Conservation (phyloP, 768 basidiomycete genomes). For the Psilocybe tampanensis region DNA sequence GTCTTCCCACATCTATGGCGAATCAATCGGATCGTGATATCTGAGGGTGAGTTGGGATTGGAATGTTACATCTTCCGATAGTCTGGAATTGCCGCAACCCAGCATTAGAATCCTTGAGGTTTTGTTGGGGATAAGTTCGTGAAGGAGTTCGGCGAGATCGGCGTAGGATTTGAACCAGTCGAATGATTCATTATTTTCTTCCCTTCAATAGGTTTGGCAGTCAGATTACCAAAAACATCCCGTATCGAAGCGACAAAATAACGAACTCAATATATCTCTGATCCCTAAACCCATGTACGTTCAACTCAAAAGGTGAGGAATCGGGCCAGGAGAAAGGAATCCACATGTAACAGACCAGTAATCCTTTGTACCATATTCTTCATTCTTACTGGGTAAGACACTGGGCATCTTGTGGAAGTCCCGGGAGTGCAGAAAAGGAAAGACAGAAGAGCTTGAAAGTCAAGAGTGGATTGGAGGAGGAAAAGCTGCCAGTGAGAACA, state of each 20-base stretch:
- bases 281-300: slow-evolving; percentile 50
- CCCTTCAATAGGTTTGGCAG: slow-evolving; percentile 39
- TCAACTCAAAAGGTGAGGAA: not conserved
- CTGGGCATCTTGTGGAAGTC: slow-evolving; percentile 22
- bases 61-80: slow-evolving; percentile 80
- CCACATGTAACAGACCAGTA: slow-evolving; percentile 56
- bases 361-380: slow-evolving; percentile 65
- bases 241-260: not conserved
- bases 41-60: no score
- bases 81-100: slow-evolving; percentile 81
- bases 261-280: slow-evolving; percentile 67
- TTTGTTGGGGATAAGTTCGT: slow-evolving; percentile 64
- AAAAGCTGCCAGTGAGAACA: not conserved
- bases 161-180: slow-evolving; percentile 89
- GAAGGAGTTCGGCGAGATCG: slow-evolving; percentile 66
- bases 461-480: not conserved
- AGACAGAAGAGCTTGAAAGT: not conserved
- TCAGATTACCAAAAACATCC: slow-evolving; percentile 1
- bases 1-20: slow-evolving; percentile 87
- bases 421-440: no score
- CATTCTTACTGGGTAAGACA: slow-evolving; percentile 60
- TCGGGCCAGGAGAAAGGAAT: not conserved
- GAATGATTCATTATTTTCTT: slow-evolving; percentile 59
- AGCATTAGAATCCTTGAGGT: slow-evolving; percentile 71
- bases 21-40: no score